These are phyloP conservation scores for Tolypocladium pustulatum DNA, from an alignment of 2,329 filamentous ascomycete species.

Conservation along the genomic window DNA sequence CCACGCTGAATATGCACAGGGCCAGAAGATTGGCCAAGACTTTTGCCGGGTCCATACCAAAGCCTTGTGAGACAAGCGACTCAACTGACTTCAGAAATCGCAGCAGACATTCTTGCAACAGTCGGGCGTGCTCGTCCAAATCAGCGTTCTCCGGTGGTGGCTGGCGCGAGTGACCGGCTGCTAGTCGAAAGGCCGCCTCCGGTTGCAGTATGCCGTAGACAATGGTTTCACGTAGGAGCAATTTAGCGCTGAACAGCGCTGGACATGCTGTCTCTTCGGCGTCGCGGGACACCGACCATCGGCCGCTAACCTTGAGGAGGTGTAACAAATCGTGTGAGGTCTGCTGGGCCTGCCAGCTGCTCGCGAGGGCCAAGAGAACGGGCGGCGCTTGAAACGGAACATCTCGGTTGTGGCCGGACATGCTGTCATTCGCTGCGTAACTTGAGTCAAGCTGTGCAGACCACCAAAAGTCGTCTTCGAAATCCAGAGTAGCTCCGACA, in stretches of 20 bases:
- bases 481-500: conserved; percentile 37
- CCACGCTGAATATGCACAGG: conserved; percentile 48
- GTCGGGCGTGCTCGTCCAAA: conserved; percentile 33
- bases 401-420: conserved; percentile 14
- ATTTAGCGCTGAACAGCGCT: conserved; percentile 41
- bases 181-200: conserved; percentile 29
- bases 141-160: conserved; percentile 31
- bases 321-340: conserved; percentile 42
- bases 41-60: conserved; percentile 24
- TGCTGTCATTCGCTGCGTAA: conserved; percentile 9
- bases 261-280: conserved; percentile 39
- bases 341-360: conserved; percentile 38
- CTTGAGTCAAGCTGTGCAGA: conserved; percentile 34
- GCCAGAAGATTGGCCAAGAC: conserved; percentile 44
- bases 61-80: conserved; percentile 22
- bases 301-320: conserved; percentile 38
- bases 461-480: conserved; percentile 49
- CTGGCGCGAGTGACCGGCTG: conserved; percentile 12
- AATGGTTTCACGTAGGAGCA: conserved; percentile 42
- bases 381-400: conserved; percentile 33
- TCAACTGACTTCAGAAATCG: conserved; percentile 45
- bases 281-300: conserved; percentile 36
- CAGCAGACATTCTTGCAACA: conserved; percentile 38
- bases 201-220: conserved; percentile 43
- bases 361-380: conserved; percentile 37